phyloP scores from a whole-genome alignment of 2,329 filamentous ascomycete species.

The Geoglossum cookeanum region DNA sequence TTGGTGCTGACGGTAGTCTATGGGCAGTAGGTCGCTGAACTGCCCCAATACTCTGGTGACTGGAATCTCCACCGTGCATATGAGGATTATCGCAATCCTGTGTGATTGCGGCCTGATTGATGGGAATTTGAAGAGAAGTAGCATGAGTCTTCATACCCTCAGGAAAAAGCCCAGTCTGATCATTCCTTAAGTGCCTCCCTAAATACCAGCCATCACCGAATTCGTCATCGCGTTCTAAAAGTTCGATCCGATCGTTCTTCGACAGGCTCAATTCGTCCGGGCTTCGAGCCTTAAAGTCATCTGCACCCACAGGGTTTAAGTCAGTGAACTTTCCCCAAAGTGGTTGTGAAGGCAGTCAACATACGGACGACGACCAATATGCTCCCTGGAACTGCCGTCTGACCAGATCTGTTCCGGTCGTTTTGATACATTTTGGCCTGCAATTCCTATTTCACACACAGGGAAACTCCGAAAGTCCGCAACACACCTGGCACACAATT shows the following conservation, averaged over 20 bases:
- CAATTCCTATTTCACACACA: background rate
- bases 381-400: slow-evolving; percentile 1
- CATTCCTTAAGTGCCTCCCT: slow-evolving; percentile 28
- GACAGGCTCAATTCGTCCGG: slow-evolving; percentile 79
- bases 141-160: slow-evolving; percentile 22
- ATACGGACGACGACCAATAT: slow-evolving; percentile 3
- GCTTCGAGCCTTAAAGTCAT: slow-evolving; percentile 82
- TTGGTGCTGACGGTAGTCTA: background rate
- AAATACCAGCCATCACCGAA: slow-evolving; percentile 80
- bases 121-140: background rate
- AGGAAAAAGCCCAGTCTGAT: slow-evolving; percentile 30
- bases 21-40: background rate
- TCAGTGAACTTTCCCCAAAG: background rate
- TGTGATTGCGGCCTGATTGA: background rate
- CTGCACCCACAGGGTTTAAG: slow-evolving; percentile 25
- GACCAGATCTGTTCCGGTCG: background rate
- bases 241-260: slow-evolving; percentile 67
- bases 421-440: background rate
- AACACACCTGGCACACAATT: background rate
- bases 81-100: background rate
- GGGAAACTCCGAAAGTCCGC: background rate
- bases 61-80: slow-evolving; percentile 16
- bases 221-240: slow-evolving; percentile 72
- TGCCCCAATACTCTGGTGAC: background rate
- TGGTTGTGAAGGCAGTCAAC: background rate